phyloP scores from a whole-genome alignment of 176 grass and related monocot species.

The Poa pratensis region DNA sequence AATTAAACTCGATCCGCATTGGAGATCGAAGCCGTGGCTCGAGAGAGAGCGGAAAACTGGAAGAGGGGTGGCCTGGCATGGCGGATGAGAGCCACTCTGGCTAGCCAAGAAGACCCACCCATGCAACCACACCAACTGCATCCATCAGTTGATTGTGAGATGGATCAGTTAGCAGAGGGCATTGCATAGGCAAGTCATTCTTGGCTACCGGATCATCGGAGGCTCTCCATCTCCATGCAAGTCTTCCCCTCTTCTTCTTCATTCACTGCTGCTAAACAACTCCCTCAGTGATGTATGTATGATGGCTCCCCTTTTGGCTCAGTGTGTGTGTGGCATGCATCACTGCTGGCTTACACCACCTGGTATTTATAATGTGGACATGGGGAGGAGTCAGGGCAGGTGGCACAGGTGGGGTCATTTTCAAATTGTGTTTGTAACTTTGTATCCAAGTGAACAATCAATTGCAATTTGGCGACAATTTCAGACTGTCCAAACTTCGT shows the following conservation, averaged over 20 bases:
- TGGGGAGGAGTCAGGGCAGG: conserved; percentile 2
- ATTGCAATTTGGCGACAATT: neutral
- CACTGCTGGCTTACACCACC: neutral
- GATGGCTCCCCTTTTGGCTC: conserved; percentile 18
- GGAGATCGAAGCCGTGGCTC: neutral
- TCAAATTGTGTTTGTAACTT: neutral
- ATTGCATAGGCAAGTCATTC: conserved; percentile 72
- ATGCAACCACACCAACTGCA: conserved; percentile 44
- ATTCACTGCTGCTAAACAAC: neutral
- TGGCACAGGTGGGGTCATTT: neutral
- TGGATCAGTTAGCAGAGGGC: conserved; percentile 36
- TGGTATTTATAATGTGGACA: conserved; percentile 52
- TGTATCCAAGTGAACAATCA: neutral
- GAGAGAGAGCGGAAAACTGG: neutral
- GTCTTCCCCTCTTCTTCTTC: conserved; percentile 39
- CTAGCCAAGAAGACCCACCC: conserved; percentile 57
- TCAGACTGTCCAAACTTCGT: neutral
- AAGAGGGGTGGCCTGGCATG: conserved; percentile 57
- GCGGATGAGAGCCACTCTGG: conserved; percentile 57
- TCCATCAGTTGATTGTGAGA: neutral
- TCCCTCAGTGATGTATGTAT: conserved; percentile 2
- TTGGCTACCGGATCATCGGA: conserved; percentile 52
- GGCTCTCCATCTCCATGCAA: conserved; percentile 60
- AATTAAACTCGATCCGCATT: neutral
- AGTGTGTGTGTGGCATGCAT: conserved; percentile 31